phyloP scores from a whole-genome alignment of 345 rosid genomes.

The Salix koriyanagi region DNA sequence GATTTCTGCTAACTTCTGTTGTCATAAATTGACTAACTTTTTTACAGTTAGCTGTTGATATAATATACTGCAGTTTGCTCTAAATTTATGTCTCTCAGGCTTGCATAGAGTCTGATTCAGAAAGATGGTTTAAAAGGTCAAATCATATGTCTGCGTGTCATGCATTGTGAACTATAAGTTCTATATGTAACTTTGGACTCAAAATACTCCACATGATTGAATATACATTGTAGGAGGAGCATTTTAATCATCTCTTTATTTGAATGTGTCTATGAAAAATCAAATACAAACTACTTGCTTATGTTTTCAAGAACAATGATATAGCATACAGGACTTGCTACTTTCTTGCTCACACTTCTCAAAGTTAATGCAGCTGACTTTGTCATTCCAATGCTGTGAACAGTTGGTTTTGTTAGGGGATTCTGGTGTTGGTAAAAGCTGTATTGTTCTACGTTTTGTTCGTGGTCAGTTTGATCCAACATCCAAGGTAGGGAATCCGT shows the following conservation, averaged over 20 bases:
- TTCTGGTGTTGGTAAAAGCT: slow-evolving; percentile 98
- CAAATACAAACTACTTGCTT: not conserved
- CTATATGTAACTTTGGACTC: not conserved
- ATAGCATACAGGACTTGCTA: not conserved
- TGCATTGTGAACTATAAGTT: not conserved
- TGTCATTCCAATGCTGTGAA: slow-evolving; percentile 18
- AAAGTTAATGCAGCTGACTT: slow-evolving; percentile 7
- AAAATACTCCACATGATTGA: not conserved
- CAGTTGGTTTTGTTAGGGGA: slow-evolving; percentile 94
- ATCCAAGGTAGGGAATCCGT: slow-evolving; percentile 54
- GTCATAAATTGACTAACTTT: not conserved
- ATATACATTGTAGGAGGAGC: not conserved
- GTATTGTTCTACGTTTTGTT: slow-evolving; percentile 97
- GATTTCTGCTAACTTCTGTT: not conserved
- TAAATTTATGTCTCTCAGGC: not conserved
- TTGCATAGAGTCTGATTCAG: not conserved
- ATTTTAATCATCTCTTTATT: not conserved
- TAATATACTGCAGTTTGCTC: not conserved
- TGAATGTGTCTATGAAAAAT: not conserved
- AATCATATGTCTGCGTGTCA: not conserved
- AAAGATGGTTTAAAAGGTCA: not conserved
- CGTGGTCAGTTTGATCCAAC: slow-evolving; percentile 98
- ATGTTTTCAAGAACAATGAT: not conserved
- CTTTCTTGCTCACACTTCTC: not conserved
- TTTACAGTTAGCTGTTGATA: not conserved